A percentile compares a stretch with the other conserved stretches of the same genome.
Conservation (phyloP, 1,139 yeast genomes). For the Maudiozyma humilis region DNA sequence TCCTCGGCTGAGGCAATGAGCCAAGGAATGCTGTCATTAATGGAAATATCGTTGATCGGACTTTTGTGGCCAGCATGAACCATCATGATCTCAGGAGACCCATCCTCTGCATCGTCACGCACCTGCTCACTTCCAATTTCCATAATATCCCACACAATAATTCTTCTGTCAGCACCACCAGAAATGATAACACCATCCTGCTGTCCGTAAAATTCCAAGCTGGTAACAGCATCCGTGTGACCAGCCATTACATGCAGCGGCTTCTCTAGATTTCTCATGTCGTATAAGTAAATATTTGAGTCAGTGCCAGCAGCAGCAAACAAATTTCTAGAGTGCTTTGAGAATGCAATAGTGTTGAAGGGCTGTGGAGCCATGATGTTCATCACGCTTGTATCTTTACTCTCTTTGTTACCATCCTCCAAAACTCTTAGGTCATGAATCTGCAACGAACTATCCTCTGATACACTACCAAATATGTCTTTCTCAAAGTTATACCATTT, state of each 20-base stretch:
- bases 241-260: slow-evolving; percentile 68
- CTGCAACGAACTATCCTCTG: slow-evolving; percentile 61
- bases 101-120: slow-evolving; percentile 76
- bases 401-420: slow-evolving; percentile 19
- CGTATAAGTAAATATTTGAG: slow-evolving; percentile 56
- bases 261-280: slow-evolving; percentile 41
- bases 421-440: slow-evolving; percentile 54
- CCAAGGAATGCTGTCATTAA: slow-evolving; percentile 64
- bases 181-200: slow-evolving; percentile 66
- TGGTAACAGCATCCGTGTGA: slow-evolving; percentile 60
- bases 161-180: slow-evolving; percentile 63
- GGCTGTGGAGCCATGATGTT: slow-evolving; percentile 31
- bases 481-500: slow-evolving; percentile 55
- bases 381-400: slow-evolving; percentile 24
- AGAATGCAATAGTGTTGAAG: slow-evolving; percentile 57
- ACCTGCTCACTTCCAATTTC: slow-evolving; percentile 71
- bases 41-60: slow-evolving; percentile 60
- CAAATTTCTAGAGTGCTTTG: slow-evolving; percentile 50
- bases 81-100: slow-evolving; percentile 73
- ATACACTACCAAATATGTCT: slow-evolving; percentile 55
- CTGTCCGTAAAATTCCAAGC: slow-evolving; percentile 64
- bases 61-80: slow-evolving; percentile 86
- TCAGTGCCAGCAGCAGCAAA: slow-evolving; percentile 64
- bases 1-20: slow-evolving; percentile 66
- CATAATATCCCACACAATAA: slow-evolving; percentile 64